A percentile compares a stretch with the other conserved stretches of the same genome.
Conservation (phyloP, 768 basidiomycete genomes). For the Suillus paluster region DNA sequence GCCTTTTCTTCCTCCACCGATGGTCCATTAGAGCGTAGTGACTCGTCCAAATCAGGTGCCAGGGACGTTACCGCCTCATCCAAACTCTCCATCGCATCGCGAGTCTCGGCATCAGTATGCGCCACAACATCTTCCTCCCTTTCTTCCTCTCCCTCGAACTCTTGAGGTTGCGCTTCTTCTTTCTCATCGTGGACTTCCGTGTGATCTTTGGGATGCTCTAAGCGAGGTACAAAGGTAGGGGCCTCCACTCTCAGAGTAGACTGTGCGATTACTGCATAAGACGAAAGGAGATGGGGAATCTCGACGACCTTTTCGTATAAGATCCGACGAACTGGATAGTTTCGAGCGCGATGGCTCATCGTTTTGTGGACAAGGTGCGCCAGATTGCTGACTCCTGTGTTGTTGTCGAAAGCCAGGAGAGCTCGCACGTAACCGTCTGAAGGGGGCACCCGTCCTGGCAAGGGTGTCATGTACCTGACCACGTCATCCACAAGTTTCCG, state of each 20-base stretch:
- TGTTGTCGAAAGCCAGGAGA: conserved; percentile 18
- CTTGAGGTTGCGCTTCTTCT: not conserved
- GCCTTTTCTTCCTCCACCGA: conserved; percentile 32
- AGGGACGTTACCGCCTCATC: conserved; percentile 14
- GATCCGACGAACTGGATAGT: conserved; percentile 29
- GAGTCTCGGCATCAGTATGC: not conserved
- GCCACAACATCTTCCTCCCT: conserved; percentile 14
- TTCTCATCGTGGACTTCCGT: not conserved
- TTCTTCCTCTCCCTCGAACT: conserved; percentile 11
- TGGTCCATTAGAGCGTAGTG: conserved; percentile 20
- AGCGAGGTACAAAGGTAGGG: conserved; percentile 22
- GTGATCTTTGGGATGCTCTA: not conserved
- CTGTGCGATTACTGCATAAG: conserved; percentile 17
- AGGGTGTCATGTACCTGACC: not conserved
- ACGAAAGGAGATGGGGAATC: conserved; percentile 33
- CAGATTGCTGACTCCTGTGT: conserved; percentile 23
- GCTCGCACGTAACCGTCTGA: conserved; percentile 18
- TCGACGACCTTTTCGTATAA: conserved; percentile 34
- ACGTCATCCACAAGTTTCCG: conserved; percentile 12
- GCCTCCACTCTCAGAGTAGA: conserved; percentile 21
- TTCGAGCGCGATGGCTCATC: not conserved
- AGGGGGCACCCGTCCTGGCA: not conserved
- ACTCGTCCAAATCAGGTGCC: conserved; percentile 16
- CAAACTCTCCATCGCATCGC: not conserved
- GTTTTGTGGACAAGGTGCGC: conserved; percentile 28